phyloP scores from a whole-genome alignment of 176 grass and related monocot genomes.

The Cocos nucifera region DNA sequence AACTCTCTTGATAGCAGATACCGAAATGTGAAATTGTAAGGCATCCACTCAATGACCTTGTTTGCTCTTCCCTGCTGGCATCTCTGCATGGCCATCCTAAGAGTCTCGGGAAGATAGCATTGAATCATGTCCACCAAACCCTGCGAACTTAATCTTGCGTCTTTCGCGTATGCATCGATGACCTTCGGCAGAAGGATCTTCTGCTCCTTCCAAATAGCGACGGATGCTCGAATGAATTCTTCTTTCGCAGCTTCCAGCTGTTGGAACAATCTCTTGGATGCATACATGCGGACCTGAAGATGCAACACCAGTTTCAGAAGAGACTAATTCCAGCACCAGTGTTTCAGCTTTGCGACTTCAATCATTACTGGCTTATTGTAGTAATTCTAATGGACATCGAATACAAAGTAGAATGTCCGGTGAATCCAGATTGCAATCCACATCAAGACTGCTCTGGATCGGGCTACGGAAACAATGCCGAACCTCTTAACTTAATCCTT shows the following conservation, averaged over 20 bases:
- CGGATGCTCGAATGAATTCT: slow-evolving; percentile 1
- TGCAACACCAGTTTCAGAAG: background rate
- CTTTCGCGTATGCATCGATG: slow-evolving; percentile 9
- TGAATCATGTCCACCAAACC: slow-evolving; percentile 2
- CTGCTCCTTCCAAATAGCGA: slow-evolving; percentile 16
- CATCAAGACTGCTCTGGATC: too few relatives aligned
- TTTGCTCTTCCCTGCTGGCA: background rate
- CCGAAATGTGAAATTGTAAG: slow-evolving; percentile 8
- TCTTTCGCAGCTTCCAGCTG: slow-evolving; percentile 12
- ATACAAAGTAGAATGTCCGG: too few relatives aligned
- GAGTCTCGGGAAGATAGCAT: slow-evolving; percentile 5
- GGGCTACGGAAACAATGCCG: too few relatives aligned
- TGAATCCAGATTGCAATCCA: too few relatives aligned
- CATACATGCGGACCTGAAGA: slow-evolving; percentile 7
- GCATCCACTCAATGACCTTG: slow-evolving; percentile 2
- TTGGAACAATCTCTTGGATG: background rate
- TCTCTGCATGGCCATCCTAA: slow-evolving; percentile 8
- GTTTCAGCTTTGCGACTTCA: too few relatives aligned
- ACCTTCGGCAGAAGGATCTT: slow-evolving; percentile 11
- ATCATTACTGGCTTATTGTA: too few relatives aligned
- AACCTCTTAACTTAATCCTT: too few relatives aligned
- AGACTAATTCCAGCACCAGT: too few relatives aligned
- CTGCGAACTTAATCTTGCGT: slow-evolving; percentile 4
- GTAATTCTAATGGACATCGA: too few relatives aligned
- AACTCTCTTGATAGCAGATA: slow-evolving; percentile 12